Evolutionary conservation across 495 filamentous ascomycete genomes (phyloP), one percentile per base, ranked within the genome.

Genomic region (Penicillium arizonense): DNA sequence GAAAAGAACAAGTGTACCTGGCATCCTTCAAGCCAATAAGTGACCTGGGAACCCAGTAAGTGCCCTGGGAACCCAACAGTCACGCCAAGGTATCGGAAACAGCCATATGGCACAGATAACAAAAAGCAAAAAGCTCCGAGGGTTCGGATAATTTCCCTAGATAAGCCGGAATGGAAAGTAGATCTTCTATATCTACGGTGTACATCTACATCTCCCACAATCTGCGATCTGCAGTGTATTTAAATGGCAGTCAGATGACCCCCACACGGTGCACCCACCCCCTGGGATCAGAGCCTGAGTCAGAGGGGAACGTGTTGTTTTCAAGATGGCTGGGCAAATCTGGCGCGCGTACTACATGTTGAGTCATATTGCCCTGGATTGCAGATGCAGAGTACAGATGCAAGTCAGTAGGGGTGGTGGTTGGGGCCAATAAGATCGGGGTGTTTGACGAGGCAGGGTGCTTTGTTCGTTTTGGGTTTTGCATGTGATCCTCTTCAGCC

Each of bases 171-270:
- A 42, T 3, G 10, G 0, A 23, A 23, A 32, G 41, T 37, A 43
- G 48, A 47, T 33, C 32, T 30, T 40, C 44, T 30, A 9, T 6
- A 13, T 38, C 34, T 46, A 53, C 3, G 28, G 47, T 52, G 50
- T 36, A 47, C 45, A 59, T 47, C 55, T 53, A 52, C 51, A 57
- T 48, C 55, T 54, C 45, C 52, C 28, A 24, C 26, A n/a, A n/a
- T n/a, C n/a, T n/a, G n/a, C 26, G 1, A 30, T 30, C 28, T 30
- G 14, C 37, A 12, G 10, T 28, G 16, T 12, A 14, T 49, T 33
- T 16, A 18, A 5, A n/a, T 34, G 34, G 2, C 7, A 44, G 48
- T 64, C 62, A 62, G 53, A 56, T 62, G 62, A 64, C 58, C 55
- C 42, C 32, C 53, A 56, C 54, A 48, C 36, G 42, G 44, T 57